phyloP scores from a whole-genome alignment of 257 asterid species.

The Penstemon barbatus region DNA sequence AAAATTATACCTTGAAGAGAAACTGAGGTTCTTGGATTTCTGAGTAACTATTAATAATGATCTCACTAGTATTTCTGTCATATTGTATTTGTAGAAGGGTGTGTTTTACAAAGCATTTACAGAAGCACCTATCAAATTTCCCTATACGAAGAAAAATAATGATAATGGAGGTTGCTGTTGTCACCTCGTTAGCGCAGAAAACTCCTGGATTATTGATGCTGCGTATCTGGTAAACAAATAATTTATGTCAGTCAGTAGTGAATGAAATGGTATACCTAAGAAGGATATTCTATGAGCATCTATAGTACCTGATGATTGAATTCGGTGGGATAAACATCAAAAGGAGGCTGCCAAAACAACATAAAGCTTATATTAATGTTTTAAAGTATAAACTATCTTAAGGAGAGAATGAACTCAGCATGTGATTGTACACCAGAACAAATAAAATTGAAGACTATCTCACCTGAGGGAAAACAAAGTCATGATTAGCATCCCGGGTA shows the following conservation, averaged over 20 bases:
- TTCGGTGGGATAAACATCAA: slow-evolving; percentile 53
- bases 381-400: slow-evolving; percentile 19
- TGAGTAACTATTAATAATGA: not conserved
- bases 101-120: slow-evolving; percentile 1
- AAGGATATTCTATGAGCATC: slow-evolving; percentile 15
- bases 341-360: slow-evolving; percentile 75
- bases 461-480: slow-evolving; percentile 93
- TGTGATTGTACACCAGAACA: not conserved
- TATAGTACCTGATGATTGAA: slow-evolving; percentile 66
- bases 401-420: slow-evolving; percentile 23
- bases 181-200: slow-evolving; percentile 81
- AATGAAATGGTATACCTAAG: not conserved
- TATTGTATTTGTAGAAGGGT: not conserved
- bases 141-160: not conserved
- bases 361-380: slow-evolving; percentile 15
- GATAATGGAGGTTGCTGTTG: slow-evolving; percentile 21
- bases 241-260: slow-evolving; percentile 17
- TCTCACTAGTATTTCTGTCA: no score
- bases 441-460: slow-evolving; percentile 22
- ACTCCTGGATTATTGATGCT: slow-evolving; percentile 87
- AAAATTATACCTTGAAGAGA: not conserved
- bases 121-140: slow-evolving; percentile 6
- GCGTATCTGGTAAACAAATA: slow-evolving; percentile 49
- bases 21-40: slow-evolving; percentile 14
- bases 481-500: slow-evolving; percentile 90